These are phyloP conservation scores for Aphanomyces astaci DNA, from an alignment of 352 stramenopile species.

Conservation along the genomic window DNA sequence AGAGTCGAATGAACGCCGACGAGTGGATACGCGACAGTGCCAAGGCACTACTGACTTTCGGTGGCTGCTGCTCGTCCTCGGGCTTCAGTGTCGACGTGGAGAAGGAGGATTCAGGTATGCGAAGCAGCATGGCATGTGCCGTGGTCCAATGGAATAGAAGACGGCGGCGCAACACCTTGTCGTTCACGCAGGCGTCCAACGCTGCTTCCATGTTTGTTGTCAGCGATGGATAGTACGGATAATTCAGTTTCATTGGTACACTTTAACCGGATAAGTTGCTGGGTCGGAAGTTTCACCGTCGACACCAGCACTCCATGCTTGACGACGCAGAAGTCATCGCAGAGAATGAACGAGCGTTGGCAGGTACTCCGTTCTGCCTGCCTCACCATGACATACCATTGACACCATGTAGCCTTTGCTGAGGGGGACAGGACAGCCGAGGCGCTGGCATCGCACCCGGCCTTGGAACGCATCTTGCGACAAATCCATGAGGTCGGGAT, in stretches of 20 bases:
- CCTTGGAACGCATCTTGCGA: slow-evolving; percentile 51
- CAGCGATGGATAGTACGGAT: no score
- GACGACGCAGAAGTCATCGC: slow-evolving; percentile 44
- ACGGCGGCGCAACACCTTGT: slow-evolving; percentile 4
- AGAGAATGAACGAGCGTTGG: slow-evolving; percentile 63
- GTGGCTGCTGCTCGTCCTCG: background rate
- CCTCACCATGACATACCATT: background rate
- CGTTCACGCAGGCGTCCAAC: background rate
- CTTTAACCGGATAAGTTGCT: no score
- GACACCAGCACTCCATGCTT: no score
- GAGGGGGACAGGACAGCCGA: slow-evolving; percentile 32
- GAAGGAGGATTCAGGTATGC: background rate
- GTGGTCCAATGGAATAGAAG: slow-evolving; percentile 17
- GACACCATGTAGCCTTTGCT: slow-evolving; percentile 37
- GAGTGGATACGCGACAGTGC: slow-evolving; percentile 7
- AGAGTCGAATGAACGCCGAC: background rate
- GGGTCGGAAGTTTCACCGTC: no score
- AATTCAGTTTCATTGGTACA: background rate
- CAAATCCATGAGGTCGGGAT: slow-evolving; percentile 64
- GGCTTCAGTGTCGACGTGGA: background rate
- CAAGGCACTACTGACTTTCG: background rate
- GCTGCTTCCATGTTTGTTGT: background rate
- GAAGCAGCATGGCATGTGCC: slow-evolving; percentile 8
- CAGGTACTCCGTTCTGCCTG: slow-evolving; percentile 42
- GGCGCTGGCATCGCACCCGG: slow-evolving; percentile 32